Evolutionary conservation across 2,329 filamentous ascomycete species (phyloP).

Genomic region (Akanthomyces lecanii): DNA sequence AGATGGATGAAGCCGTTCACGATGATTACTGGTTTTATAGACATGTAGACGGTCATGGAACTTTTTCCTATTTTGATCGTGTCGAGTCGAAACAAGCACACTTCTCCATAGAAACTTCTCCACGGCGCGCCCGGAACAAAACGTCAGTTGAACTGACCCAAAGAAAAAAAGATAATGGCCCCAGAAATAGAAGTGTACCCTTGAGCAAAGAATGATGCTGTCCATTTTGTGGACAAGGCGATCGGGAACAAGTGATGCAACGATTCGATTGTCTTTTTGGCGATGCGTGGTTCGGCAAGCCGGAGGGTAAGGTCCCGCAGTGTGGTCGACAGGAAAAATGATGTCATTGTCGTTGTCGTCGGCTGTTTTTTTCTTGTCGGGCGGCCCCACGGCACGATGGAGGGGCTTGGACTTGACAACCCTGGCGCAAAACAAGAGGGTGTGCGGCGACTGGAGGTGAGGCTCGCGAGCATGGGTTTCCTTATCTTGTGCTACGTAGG

Average conservation of each 20-base stretch:
- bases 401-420: background rate
- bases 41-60: background rate
- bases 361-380: no score
- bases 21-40: background rate
- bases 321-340: background rate
- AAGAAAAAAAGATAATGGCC: background rate
- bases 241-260: background rate
- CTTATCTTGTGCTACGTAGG: background rate
- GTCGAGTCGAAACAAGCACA: conserved; percentile 5
- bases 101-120: conserved; percentile 11
- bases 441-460: no score
- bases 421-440: no score
- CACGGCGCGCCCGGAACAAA: background rate
- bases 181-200: background rate
- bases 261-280: background rate
- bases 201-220: background rate
- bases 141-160: background rate
- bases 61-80: background rate
- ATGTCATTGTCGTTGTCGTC: background rate
- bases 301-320: background rate
- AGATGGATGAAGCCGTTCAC: background rate
- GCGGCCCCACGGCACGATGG: background rate
- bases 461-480: background rate
- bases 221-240: background rate
- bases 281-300: no score